Base-by-base conservation (phyloP, 2,329 filamentous ascomycete species). In the Colletotrichum abscissum region DNA sequence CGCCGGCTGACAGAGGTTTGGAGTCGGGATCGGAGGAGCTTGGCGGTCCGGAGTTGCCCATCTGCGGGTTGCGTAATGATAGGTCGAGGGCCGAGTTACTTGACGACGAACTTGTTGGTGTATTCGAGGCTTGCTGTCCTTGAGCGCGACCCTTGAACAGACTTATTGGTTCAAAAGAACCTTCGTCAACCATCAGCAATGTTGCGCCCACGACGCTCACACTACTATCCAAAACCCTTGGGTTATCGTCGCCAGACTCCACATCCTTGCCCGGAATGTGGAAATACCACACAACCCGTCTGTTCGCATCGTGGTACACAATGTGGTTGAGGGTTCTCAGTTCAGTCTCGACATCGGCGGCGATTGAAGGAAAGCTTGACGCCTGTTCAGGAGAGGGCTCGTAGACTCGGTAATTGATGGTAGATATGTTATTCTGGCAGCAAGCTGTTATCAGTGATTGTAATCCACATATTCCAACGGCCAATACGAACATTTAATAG, bases 221-320 rank as follows among this genome's bases (percentile, higher is more conserved):
- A 60, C 79, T 82, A 11, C 79, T 76, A n/a, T 82, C 82, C 46
- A 88, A 82, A 35, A 75, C 76, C 1, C 58, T 22, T 76, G 74
- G 19, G 72, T 76, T 35, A 16, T 60, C 38, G 46, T 52, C 30
- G 68, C 38, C 33, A 14, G 68, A 69, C 28, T 60, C 58, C 38
- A 79, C 84, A 66, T 86, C 84, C 75, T 86, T 88, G 64, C 80
- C 82, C 3, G 81, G 73, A 24, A 90, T 81, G 30, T 84, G 84
- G 76, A 91, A 91, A 72, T 86, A 84, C 89, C 89, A 91, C 67
- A 91, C 80, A 11, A 83, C 85, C 57, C 85, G 85, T 72, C 87
- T 83, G 46, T 80, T 81, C 12, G 84, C 80, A 79, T 91, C 89
- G 76, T 87, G 86, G 63, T 87, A 86, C 2, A 88, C 87, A 60